Evolutionary conservation across 768 basidiomycete species (phyloP).

Genomic region (Phanerodontia chrysosporium): DNA sequence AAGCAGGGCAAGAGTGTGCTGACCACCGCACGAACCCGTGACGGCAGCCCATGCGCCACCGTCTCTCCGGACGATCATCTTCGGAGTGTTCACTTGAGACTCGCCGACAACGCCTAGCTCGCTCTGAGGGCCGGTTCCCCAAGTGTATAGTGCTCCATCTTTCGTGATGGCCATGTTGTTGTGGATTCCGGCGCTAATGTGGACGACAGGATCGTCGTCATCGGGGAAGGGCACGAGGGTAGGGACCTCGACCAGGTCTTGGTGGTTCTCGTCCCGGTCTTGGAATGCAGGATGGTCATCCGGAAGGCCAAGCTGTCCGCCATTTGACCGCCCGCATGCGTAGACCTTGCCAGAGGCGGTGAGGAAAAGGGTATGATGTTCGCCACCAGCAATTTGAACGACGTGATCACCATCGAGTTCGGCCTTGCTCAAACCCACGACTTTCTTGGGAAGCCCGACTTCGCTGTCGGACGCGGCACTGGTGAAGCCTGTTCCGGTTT

Average conservation of each 20-base stretch:
- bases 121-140: slow-evolving; percentile 77
- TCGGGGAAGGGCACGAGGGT: slow-evolving; percentile 63
- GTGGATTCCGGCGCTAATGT: slow-evolving; percentile 65
- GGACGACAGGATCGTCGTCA: slow-evolving; percentile 55
- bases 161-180: slow-evolving; percentile 68
- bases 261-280: slow-evolving; percentile 38
- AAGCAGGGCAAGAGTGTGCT: slow-evolving; percentile 71
- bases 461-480: slow-evolving; percentile 44
- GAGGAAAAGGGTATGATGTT: slow-evolving; percentile 89
- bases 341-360: slow-evolving; percentile 80
- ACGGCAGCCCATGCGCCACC: slow-evolving; percentile 68
- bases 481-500: slow-evolving; percentile 59
- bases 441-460: slow-evolving; percentile 59
- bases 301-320: slow-evolving; percentile 75
- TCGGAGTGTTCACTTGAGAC: slow-evolving; percentile 60
- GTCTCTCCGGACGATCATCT: slow-evolving; percentile 63
- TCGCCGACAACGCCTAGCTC: slow-evolving; percentile 60
- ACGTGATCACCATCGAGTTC: slow-evolving; percentile 57
- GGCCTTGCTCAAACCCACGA: slow-evolving; percentile 58
- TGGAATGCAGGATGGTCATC: slow-evolving; percentile 67
- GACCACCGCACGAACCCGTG: slow-evolving; percentile 70
- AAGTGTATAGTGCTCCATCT: slow-evolving; percentile 66
- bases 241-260: slow-evolving; percentile 64
- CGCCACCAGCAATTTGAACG: slow-evolving; percentile 75
- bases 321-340: slow-evolving; percentile 81